Conservation (phyloP, 192 early-diverging fungal species). For the Rhizoclosmatium globosum region DNA sequence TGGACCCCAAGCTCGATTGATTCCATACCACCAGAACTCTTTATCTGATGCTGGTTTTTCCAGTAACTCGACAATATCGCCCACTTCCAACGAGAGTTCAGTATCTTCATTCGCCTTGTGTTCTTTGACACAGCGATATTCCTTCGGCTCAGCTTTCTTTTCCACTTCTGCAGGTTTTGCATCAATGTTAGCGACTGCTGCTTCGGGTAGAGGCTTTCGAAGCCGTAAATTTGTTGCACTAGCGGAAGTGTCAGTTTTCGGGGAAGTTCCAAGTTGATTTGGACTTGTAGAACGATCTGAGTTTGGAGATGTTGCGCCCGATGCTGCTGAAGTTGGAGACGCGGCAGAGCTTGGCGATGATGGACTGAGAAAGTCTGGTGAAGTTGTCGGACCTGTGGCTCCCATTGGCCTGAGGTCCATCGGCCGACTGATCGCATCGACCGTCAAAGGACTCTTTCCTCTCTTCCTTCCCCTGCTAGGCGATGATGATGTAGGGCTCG, state of each 20-base stretch:
- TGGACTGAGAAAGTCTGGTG: constrained; percentile 12
- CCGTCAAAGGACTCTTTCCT: constrained; percentile 12
- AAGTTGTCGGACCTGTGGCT: constrained; percentile 11
- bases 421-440: not conserved
- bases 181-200: not conserved
- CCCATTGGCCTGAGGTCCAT: constrained; percentile 14
- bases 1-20: constrained; percentile 51
- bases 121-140: constrained; percentile 32
- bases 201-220: not conserved
- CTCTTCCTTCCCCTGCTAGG: constrained; percentile 6
- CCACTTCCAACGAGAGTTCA: constrained; percentile 39
- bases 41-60: constrained; percentile 39
- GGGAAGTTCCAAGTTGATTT: not conserved
- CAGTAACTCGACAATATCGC: constrained; percentile 55
- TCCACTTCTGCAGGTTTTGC: not conserved
- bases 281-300: not conserved
- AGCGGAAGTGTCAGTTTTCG: not conserved
- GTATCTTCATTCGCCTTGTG: constrained; percentile 13
- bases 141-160: constrained; percentile 11
- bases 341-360: not conserved
- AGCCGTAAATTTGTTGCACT: not conserved
- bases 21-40: constrained; percentile 54
- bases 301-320: constrained; percentile 1
- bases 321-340: not conserved
- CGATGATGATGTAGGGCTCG: not conserved